phyloP scores from a whole-genome alignment of 805 yeast genomes.

The Candida namnaoensis region DNA sequence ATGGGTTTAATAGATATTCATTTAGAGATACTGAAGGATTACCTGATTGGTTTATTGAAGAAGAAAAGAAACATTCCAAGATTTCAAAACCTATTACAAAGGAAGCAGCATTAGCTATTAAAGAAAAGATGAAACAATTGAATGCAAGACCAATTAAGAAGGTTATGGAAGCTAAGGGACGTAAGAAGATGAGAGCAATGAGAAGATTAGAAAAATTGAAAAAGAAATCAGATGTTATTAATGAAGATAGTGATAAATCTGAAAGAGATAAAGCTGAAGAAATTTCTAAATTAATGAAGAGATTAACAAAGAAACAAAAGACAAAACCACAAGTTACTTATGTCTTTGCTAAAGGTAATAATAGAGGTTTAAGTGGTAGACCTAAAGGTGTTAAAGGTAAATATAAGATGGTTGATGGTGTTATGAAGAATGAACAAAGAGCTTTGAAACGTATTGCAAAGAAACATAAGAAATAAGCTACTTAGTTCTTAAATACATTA shows the following conservation, averaged over 20 bases:
- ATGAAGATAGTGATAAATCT: slow-evolving; percentile 78
- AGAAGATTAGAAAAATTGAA: slow-evolving; percentile 79
- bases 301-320: slow-evolving; percentile 62
- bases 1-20: slow-evolving; percentile 86
- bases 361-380: slow-evolving; percentile 85
- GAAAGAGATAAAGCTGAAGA: slow-evolving; percentile 95
- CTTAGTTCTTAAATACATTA: too few species aligned
- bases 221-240: slow-evolving; percentile 87
- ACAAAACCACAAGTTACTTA: slow-evolving; percentile 76
- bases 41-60: slow-evolving; percentile 97
- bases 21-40: slow-evolving; percentile 86
- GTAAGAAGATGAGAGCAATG: slow-evolving; percentile 90
- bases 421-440: slow-evolving; percentile 92
- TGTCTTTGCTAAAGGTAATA: slow-evolving; percentile 80
- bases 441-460: slow-evolving; percentile 86
- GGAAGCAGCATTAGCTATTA: slow-evolving; percentile 77
- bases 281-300: slow-evolving; percentile 77
- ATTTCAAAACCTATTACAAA: slow-evolving; percentile 88
- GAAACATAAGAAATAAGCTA: slow-evolving; percentile 55
- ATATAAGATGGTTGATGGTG: slow-evolving; percentile 99
- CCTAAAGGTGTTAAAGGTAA: slow-evolving; percentile 96
- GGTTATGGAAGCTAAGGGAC: slow-evolving; percentile 95
- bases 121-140: slow-evolving; percentile 67
- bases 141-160: slow-evolving; percentile 98
- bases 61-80: slow-evolving; percentile 81